A percentile compares a stretch with the other conserved stretches of the same genome.
Conservation (phyloP, 1,284 basidiomycete genomes). For the Pterula multifida region DNA sequence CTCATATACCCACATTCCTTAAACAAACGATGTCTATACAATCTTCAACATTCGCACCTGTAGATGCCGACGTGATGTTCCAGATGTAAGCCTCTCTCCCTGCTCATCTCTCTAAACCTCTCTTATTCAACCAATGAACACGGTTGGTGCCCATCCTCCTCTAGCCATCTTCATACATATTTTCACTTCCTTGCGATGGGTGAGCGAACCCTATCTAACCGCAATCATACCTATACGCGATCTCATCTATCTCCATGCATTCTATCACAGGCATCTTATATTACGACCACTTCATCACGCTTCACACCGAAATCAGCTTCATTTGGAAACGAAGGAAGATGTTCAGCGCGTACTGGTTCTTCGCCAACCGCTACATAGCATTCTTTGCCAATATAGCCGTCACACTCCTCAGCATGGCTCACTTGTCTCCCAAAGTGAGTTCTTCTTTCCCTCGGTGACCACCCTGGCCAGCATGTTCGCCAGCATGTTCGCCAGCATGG, state of each 20-base stretch:
- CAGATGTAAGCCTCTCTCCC: background rate
- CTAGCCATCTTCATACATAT: background rate
- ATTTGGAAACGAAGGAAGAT: constrained; percentile 2
- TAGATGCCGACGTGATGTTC: background rate
- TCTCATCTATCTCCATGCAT: background rate
- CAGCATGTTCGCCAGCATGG: too few relatives aligned
- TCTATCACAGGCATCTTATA: constrained; percentile 1
- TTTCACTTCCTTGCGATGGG: constrained; percentile 2
- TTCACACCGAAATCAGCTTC: background rate
- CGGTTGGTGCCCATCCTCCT: background rate
- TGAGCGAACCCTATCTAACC: background rate
- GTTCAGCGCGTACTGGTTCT: background rate
- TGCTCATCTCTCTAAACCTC: background rate
- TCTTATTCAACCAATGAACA: too few relatives aligned
- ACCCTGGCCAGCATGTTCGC: too few relatives aligned
- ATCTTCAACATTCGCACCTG: background rate
- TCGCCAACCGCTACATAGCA: constrained; percentile 3
- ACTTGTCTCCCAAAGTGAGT: background rate
- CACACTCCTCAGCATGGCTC: background rate
- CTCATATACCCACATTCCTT: too few relatives aligned
- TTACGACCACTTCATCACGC: constrained; percentile 1
- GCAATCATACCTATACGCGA: background rate
- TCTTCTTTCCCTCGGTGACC: too few relatives aligned
- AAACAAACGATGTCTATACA: too few relatives aligned
- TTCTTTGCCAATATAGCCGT: constrained; percentile 4